Conservation (phyloP, 345 rosid species). For the Moringa oleifera region DNA sequence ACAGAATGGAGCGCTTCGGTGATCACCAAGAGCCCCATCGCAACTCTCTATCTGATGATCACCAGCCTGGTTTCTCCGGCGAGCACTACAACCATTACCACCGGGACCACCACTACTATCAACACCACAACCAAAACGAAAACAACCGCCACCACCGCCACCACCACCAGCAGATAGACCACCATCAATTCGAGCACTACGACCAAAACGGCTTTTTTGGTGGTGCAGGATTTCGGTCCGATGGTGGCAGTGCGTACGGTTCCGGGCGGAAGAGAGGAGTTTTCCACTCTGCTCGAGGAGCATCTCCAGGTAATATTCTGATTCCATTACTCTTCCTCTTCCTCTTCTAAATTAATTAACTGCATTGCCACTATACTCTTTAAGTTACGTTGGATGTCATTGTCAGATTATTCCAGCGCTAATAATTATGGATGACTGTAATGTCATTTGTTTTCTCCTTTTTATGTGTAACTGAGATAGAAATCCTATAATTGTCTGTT, state of each 20-base stretch:
- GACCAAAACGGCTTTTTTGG: constrained; percentile 25
- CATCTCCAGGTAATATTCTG: constrained; percentile 25
- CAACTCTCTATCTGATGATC: constrained; percentile 9
- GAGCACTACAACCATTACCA: constrained; percentile 20
- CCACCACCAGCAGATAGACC: constrained; percentile 22
- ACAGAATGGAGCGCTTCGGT: constrained; percentile 21
- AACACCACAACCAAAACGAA: constrained; percentile 20
- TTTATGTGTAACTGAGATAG: no score
- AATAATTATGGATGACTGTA: no score
- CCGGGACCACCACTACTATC: constrained; percentile 17
- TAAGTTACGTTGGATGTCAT: not conserved
- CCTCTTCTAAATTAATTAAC: not conserved
- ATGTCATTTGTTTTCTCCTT: no score
- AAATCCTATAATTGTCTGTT: no score
- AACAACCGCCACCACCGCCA: constrained; percentile 26
- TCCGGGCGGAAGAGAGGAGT: constrained; percentile 46
- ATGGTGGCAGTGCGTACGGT: constrained; percentile 22
- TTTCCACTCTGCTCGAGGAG: constrained; percentile 20
- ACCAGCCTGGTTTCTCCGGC: constrained; percentile 17
- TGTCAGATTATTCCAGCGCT: not conserved
- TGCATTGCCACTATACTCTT: no score
- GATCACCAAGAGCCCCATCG: constrained; percentile 24
- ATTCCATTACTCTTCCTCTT: constrained; percentile 1
- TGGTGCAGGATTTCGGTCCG: constrained; percentile 17
- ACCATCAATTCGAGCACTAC: constrained; percentile 19